Evolutionary conservation across 345 rosid genomes (phyloP), one percentile per base, ranked within the genome.

Genomic region (Nasturtium officinale): DNA sequence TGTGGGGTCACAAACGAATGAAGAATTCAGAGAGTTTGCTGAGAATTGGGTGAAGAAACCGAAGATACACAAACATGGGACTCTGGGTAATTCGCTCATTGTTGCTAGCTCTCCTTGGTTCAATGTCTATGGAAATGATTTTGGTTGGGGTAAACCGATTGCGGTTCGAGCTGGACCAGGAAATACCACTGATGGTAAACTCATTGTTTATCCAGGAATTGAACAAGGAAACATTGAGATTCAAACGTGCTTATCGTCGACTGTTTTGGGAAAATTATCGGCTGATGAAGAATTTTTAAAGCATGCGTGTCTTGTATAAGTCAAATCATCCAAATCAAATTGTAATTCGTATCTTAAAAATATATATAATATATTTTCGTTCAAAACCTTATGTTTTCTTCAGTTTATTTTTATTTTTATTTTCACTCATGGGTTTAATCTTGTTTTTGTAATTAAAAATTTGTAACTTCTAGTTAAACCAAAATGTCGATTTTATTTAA

Each of bases 121-220:
- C 16, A 40, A 83, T 12, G 72, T 79, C 3, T 83, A 80, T 4
- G 17, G 77, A 1, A 80, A 80, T 13, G 84, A 83, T 69, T 80
- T 83, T 38, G 84, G 84, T 9, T 83, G 84, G 86, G 86, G 86
- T 72, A 78, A 69, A 55, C 83, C 83, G 15, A 9, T 78, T 0
- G 79, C 81, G 25, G 82, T 74, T 3, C 42, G 77, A 69, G 76
- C 80, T 18, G 84, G 86, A 32, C 54, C 65, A n/a, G n/a, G n/a
- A n/a, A n/a, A n/a, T n/a, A n/a, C n/a, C n/a, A n/a, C n/a, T n/a
- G n/a, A n/a, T n/a, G 86, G 83, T 33, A 83, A 67, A 43, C 15
- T 85, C 0, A 81, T 77, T 2, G 57, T 73, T 5, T 85, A 21
- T 72, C 57, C 64, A 26, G 89, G 86, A 42, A 61, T 5, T 0